Percentiles rank a stretch among this genome's conserved stretches.
These are phyloP conservation scores for Beauveria sp. DNA, from an alignment of 2,329 filamentous ascomycete species.

Conservation along the genomic window DNA sequence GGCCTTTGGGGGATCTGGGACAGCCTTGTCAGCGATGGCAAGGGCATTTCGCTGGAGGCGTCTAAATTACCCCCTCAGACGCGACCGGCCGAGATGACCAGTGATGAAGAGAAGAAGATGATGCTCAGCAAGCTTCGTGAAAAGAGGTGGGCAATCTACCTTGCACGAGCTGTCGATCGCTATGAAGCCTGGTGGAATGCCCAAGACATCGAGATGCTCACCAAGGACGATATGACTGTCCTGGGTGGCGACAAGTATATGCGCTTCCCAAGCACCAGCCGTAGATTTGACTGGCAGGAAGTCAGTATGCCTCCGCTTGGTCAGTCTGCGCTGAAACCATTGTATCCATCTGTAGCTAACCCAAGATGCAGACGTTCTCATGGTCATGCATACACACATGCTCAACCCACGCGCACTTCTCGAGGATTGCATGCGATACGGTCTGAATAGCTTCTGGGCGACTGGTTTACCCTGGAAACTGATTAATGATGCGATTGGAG, in stretches of 20 bases:
- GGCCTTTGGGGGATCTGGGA: constrained; percentile 60
- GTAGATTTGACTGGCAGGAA: constrained; percentile 29
- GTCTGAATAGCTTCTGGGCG: constrained; percentile 48
- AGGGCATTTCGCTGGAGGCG: constrained; percentile 7
- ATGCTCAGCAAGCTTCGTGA: constrained; percentile 50
- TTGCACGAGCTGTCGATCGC: constrained; percentile 59
- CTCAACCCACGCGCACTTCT: constrained; percentile 68
- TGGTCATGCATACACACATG: constrained; percentile 76
- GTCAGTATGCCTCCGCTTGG: constrained; percentile 49
- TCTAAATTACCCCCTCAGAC: background rate
- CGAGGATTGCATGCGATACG: constrained; percentile 61
- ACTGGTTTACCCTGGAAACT: constrained; percentile 59
- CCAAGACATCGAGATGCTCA: constrained; percentile 24
- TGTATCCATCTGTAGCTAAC: background rate
- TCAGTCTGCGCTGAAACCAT: constrained; percentile 25
- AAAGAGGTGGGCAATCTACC: constrained; percentile 66
- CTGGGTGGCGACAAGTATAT: constrained; percentile 20
- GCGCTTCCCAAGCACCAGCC: constrained; percentile 23
- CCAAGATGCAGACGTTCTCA: constrained; percentile 52
- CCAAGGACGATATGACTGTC: constrained; percentile 28
- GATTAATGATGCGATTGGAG: constrained; percentile 51
- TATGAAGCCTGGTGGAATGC: constrained; percentile 60
- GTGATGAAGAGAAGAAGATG: constrained; percentile 22
- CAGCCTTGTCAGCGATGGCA: constrained; percentile 23
- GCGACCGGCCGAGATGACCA: constrained; percentile 17